Evolutionary conservation across 768 basidiomycete species (phyloP), one percentile per base, ranked within the genome.

Genomic region (Austroboletus festivus): DNA sequence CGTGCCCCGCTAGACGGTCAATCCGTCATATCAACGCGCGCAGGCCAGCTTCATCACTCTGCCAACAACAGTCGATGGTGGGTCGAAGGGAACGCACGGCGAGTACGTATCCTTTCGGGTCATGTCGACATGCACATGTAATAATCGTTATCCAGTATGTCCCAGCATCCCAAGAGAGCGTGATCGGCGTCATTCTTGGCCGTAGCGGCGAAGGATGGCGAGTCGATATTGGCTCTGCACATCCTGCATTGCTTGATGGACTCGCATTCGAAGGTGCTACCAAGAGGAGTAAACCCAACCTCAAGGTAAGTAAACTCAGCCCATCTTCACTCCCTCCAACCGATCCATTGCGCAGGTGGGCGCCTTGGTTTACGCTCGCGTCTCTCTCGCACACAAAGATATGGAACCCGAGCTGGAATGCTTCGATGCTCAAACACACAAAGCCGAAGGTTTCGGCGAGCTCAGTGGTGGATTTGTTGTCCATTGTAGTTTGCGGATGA

Each of bases 361-460:
- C 23, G 81, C 86, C 4, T 69, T 97, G 26, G 79, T 99, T 1
- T 98, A 95, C 65, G 93, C 93, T 0, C 82, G 94, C 21, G 85
- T 99, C 24, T 93, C 93, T 13, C 73, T 95, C 19, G 93, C 96
- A 5, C 92, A 94, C 61, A 89, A 93, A 60, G 94, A 98, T 65
- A 94, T 97, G 89, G 96, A 99, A 46, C 94, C 96, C 1, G 96
- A 99, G 62, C 73, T 99, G 9, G 93, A 96, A 63, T 99, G 96
- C 65, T 91, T 96, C 58, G 91, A 97, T 61, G 89, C 92, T 2
- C 87, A 93, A 57, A 92, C 90, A 21, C 85, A 82, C 54, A 98
- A 96, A 68, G 73, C 93, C 1, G 90, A 91, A 51, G 95, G 93
- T 0, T 97, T 89, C 57, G 96, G 96, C 1, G 93, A 94, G 56